Evolutionary conservation across 2,329 filamentous ascomycete genomes (phyloP), one percentile per base, ranked within the genome.

Genomic region (Ilyonectria mors-panacis): DNA sequence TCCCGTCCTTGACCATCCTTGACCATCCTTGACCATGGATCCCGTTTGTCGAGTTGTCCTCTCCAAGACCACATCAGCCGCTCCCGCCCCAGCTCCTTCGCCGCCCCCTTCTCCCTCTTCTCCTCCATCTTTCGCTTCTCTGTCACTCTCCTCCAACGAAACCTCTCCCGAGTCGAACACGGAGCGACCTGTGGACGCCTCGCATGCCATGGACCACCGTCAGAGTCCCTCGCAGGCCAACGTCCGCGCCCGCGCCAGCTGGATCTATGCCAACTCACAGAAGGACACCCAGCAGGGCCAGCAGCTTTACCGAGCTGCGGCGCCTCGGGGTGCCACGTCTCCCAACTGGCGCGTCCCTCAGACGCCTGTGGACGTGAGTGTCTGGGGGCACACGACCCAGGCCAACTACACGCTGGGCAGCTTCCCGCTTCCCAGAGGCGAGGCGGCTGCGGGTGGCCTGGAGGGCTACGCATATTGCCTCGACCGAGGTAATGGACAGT

Each of bases 401-500:
- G 45, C 48, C 57, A 70, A 71, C 59, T 73, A 73, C 45, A 60
- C 72, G 15, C 51, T 73, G 33, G 45, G 45, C 19, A 30, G 19
- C 23, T 15, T 60, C 12, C 13, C 48, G 23, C 30, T 28, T 8
- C 33, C 45, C 9, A 44, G 45, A 12, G 33, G 42, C 23, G 48
- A 65, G 26, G 37, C 64, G 2, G 19, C 35, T 6, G 53, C 54
- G 13, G 45, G 51, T 2, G 45, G 45, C 17, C 35, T 70, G 19
- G 58, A 53, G 35, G 76, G 65, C 15, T 85, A 82, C 62, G 83
- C 81, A 2, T 90, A 90, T 75, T 88, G 83, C 69, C 83, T 86
- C 59, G 83, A 86, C 58, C 83, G 88, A 7, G 85, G 85, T 9
- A 84, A 88, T 65, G 88, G 88, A 4, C 78, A 81, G 53, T 86